A percentile compares a stretch with the other conserved stretches of the same genome.
Evolutionary conservation across 1,139 yeast species (phyloP).

Genomic region (Martiniozyma asiatica): DNA sequence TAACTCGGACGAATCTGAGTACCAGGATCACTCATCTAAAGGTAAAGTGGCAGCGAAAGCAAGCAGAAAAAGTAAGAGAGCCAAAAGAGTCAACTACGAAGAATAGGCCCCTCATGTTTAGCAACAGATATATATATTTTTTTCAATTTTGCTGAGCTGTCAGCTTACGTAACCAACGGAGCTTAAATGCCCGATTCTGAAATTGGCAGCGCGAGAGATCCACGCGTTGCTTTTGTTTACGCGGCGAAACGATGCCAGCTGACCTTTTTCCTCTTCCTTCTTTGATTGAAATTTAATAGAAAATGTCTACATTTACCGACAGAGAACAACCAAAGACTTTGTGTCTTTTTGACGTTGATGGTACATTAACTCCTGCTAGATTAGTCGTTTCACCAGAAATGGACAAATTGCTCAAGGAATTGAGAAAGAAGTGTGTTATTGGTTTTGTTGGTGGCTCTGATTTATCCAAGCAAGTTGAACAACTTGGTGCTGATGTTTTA

Average conservation of each 20-base stretch:
- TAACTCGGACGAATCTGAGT: background rate
- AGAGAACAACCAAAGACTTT: constrained; percentile 47
- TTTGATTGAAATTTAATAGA: background rate
- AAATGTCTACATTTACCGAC: constrained; percentile 44
- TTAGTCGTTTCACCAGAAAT: constrained; percentile 71
- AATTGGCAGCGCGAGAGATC: background rate
- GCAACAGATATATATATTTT: too few relatives aligned
- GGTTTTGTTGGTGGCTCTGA: constrained; percentile 99
- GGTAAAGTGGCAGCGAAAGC: background rate
- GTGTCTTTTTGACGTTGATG: constrained; percentile 94
- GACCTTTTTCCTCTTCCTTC: background rate
- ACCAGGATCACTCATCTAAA: too few relatives aligned
- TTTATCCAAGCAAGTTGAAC: constrained; percentile 88
- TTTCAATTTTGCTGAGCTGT: too few relatives aligned
- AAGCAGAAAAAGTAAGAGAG: constrained; percentile 4
- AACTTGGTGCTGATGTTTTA: constrained; percentile 71
- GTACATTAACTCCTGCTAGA: constrained; percentile 97
- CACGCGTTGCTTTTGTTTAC: too few relatives aligned
- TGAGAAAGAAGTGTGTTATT: constrained; percentile 83
- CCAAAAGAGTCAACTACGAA: constrained; percentile 6
- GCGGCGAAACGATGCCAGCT: too few relatives aligned
- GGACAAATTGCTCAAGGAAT: constrained; percentile 52
- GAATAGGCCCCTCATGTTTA: background rate
- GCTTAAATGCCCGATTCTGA: background rate
- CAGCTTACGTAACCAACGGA: too few relatives aligned